Evolutionary conservation across 169 alveolate species (phyloP).

Genomic region (Cryptosporidium sp.): DNA sequence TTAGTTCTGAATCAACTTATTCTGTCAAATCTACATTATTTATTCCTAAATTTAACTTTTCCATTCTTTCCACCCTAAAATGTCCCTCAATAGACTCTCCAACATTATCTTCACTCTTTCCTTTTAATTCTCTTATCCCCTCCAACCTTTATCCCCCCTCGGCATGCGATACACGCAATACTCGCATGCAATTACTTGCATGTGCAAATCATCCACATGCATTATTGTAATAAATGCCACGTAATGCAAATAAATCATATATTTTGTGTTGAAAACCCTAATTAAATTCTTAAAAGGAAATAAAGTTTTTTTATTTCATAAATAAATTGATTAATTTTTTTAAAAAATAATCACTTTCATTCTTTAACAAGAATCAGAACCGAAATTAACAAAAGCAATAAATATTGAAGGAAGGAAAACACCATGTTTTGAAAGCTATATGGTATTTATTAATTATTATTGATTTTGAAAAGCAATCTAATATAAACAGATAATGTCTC

Average conservation of each 20-base stretch:
- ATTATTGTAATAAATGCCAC: neutral
- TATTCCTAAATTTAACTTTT: neutral
- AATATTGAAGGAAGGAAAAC: neutral
- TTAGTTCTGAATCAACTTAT: neutral
- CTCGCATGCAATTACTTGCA: neutral
- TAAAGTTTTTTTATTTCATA: no score
- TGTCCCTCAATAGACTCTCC: neutral
- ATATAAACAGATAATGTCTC: neutral
- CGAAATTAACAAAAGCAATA: no score
- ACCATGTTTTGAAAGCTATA: no score
- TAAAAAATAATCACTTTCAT: no score
- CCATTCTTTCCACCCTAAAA: no score
- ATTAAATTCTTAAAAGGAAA: no score
- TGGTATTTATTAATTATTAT: neutral
- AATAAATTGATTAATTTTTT: no score
- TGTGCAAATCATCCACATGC: constrained; percentile 9
- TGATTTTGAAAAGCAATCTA: no score
- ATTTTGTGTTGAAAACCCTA: neutral
- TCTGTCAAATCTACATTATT: no score
- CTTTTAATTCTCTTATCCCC: no score
- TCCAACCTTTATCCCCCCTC: neutral
- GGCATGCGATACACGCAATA: neutral
- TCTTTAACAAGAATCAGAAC: no score
- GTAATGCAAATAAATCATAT: neutral
- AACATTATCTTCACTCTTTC: neutral